phyloP scores from a whole-genome alignment of 345 rosid genomes.

The Garcia nutans region DNA sequence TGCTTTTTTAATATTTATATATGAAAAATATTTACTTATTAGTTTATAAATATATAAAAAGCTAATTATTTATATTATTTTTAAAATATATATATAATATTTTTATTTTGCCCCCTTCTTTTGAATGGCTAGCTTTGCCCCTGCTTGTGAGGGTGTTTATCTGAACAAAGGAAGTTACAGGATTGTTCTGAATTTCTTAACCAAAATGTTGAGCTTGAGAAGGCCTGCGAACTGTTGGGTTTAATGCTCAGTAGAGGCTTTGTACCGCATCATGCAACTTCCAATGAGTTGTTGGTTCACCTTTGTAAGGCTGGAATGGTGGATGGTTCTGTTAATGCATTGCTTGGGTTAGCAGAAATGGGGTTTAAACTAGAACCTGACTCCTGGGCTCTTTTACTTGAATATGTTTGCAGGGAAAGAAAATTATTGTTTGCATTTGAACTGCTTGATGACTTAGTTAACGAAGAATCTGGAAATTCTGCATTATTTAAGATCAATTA shows the following conservation, averaged over 20 bases:
- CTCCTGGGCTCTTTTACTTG: conserved; percentile 56
- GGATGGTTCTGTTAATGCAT: conserved; percentile 41
- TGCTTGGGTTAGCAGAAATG: conserved; percentile 46
- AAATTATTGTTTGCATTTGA: conserved; percentile 54
- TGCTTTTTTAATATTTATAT: no score
- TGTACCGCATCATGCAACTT: conserved; percentile 73
- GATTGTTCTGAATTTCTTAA: conserved; percentile 66
- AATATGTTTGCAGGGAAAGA: conserved; percentile 68
- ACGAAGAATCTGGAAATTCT: conserved; percentile 2
- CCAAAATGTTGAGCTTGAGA: conserved; percentile 54
- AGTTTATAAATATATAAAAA: no score
- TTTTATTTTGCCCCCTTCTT: no score
- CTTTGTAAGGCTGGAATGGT: conserved; percentile 63
- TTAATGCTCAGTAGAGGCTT: conserved; percentile 65
- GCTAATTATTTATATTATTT: no score
- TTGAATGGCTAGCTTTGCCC: no score
- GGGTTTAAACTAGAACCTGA: conserved; percentile 66
- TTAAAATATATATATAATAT: no score
- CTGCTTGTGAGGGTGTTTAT: conserved; percentile 54
- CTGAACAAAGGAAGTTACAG: conserved; percentile 80
- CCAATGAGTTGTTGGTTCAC: conserved; percentile 59
- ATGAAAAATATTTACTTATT: no score
- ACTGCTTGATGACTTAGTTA: conserved; percentile 55
- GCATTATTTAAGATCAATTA: no score
- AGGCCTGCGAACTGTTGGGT: conserved; percentile 49